Evolutionary conservation across 192 early-diverging fungal species (phyloP), one percentile per base, ranked within the genome.

Genomic region (Mortierella hygrophila): DNA sequence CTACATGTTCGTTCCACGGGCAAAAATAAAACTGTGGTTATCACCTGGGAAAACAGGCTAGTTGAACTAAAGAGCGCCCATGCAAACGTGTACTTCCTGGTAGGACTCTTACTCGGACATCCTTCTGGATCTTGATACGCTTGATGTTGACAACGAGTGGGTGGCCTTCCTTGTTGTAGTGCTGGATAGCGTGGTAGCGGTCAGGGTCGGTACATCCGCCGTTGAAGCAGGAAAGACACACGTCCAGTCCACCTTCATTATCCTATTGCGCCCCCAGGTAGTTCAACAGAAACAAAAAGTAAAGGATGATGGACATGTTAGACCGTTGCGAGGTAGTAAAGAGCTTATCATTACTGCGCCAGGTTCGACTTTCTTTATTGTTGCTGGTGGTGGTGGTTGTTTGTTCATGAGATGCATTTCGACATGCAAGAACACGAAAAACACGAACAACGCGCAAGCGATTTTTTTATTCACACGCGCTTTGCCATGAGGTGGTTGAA

Each of bases 141-240:
- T 90, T 91, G 84, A 99, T 95, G 90, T 98, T 99, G 32, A 98
- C 88, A 16, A 92, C 93, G 60, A 99, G 80, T 9, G 96, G 91
- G 81, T 99, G 98, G 0, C 87, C 86, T 69, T 89, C 89, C 79
- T 96, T 95, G 73, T 90, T 80, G 70, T 91, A 92, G 88, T 99
- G 98, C 71, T 93, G 90, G 60, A 89, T 82, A 32, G 94, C 94
- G 89, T 99, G 98, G 47, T 92, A 81, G 70, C 93, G 91, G 20
- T 92, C 91, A 29, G 82, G 74, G 16, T 90, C 91, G 8, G 89
- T 77, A 78, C 98, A 99, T 4, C 95, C 96, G 41, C 97, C 98
- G 77, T 99, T 98, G 87, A 97, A 99, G 90, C 98, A 99, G 15
- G 92, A 91, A 41, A 99, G 89, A 78, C 98, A 99, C 20, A 99